Base-by-base conservation (phyloP, 2,329 filamentous ascomycete genomes). In the Fusarium sp. region DNA sequence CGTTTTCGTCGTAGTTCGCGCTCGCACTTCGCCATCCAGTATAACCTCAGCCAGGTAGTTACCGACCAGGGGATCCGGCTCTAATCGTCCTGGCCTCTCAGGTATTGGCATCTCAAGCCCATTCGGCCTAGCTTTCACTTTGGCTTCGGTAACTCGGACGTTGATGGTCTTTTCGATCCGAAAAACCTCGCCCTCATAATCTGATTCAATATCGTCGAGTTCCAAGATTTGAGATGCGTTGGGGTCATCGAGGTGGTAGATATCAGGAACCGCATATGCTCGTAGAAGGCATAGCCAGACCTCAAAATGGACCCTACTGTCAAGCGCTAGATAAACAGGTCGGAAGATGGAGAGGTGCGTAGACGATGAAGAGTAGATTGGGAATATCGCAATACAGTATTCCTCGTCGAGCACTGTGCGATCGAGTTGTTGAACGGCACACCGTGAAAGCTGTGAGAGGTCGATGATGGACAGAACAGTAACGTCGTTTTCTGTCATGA, bases 201-300 rank as follows among this genome's bases (percentile, higher is more conserved):
- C 78, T 5, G 75, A 71, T 44, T 78, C 75, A 11, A 75, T 56
- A 6, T 77, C 68, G 3, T 70, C 65, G 14, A 78, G 68, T 55
- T 82, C 82, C 14, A 74, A 74, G 3, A 83, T 72, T 15, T 79
- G 76, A 4, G 77, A 76, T 25, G 73, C 74, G 14, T 77, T 76
- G 11, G 78, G 71, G 9, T 79, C 68, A 36, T 85, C 80, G 14
- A 86, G 72, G 2, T 88, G 91, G 72, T 97, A 98, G 11, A 98
- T 82, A 68, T 97, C 93, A 0, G 95, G 94, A 41, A 96, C 88
- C 1, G 94, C 92, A 74, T 97, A 97, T 1, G 94, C 93, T 61
- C 94, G 87, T 27, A 99, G 76, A 9, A 99, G 80, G 7, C 97
- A 93, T 70, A 96, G 94, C 95, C 95, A 99, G 11, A 97, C 95